phyloP scores from a whole-genome alignment of 495 filamentous ascomycete species.

The Gamarada debralockiae region DNA sequence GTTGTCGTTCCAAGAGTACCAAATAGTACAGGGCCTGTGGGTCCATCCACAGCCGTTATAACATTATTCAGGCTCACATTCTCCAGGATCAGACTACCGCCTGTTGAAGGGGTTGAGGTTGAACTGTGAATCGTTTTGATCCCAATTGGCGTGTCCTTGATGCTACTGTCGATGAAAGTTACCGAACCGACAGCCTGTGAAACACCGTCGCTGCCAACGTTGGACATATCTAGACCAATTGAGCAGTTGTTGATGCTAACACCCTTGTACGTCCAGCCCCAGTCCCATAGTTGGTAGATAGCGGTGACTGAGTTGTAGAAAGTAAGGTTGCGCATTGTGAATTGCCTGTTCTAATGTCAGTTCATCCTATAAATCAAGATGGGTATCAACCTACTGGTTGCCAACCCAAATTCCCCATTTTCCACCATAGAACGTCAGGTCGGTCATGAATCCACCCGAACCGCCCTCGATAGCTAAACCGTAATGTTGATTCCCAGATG shows the following conservation, averaged over 20 bases:
- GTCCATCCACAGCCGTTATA: conserved; percentile 48
- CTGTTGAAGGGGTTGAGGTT: conserved; percentile 47
- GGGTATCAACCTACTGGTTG: conserved; percentile 63
- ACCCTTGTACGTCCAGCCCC: conserved; percentile 41
- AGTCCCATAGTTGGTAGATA: conserved; percentile 16
- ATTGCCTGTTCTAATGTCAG: too few relatives aligned
- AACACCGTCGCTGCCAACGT: conserved; percentile 36
- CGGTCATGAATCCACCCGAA: conserved; percentile 66
- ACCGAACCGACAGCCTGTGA: conserved; percentile 56
- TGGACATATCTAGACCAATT: conserved; percentile 58
- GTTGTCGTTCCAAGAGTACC: conserved; percentile 43
- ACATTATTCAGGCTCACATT: conserved; percentile 56
- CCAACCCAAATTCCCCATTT: conserved; percentile 59
- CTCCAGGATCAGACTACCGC: conserved; percentile 53
- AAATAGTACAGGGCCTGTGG: conserved; percentile 43
- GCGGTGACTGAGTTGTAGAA: conserved; percentile 15
- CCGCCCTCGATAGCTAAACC: conserved; percentile 75
- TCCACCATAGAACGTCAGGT: conserved; percentile 68
- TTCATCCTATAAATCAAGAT: too few relatives aligned
- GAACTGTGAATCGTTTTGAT: conserved; percentile 29
- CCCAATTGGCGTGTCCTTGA: conserved; percentile 45
- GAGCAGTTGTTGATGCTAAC: conserved; percentile 58
- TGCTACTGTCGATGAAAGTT: conserved; percentile 61
- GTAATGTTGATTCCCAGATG: conserved; percentile 49
- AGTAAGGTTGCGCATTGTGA: conserved; percentile 10